phyloP scores from a whole-genome alignment of 108 stramenopile genomes.

The Fistulifera pelliculosa region DNA sequence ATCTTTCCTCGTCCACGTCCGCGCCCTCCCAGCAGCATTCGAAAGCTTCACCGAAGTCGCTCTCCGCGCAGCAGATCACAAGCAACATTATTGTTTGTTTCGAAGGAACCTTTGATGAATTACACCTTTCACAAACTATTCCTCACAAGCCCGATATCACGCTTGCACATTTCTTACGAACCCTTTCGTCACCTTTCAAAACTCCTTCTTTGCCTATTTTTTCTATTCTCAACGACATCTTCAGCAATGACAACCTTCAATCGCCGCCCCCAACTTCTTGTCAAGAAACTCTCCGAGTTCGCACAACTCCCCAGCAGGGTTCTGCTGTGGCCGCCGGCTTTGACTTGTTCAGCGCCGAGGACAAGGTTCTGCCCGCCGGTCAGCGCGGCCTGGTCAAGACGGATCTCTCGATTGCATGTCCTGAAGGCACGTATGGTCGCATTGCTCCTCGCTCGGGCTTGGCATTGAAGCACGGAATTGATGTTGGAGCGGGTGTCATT shows the following conservation, averaged over 20 bases:
- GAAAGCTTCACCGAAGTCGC: too few relatives aligned
- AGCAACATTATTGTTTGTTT: too few relatives aligned
- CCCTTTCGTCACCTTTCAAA: too few relatives aligned
- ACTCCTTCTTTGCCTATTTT: too few relatives aligned
- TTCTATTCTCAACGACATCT: too few relatives aligned
- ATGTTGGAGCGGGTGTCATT: constrained; percentile 96
- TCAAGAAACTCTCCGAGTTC: constrained; percentile 52
- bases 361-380: constrained; percentile 46
- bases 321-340: constrained; percentile 72
- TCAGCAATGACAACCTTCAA: background rate
- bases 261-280: constrained; percentile 28
- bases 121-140: too few relatives aligned
- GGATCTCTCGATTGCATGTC: constrained; percentile 88
- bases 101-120: too few relatives aligned
- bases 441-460: constrained; percentile 89
- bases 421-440: constrained; percentile 89
- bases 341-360: constrained; percentile 58
- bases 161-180: too few relatives aligned
- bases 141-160: too few relatives aligned
- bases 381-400: constrained; percentile 89
- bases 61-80: too few relatives aligned
- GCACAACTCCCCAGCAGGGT: constrained; percentile 67
- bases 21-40: too few relatives aligned
- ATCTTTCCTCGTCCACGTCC: too few relatives aligned
- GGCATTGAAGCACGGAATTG: constrained; percentile 92